These are phyloP conservation scores for Knoxdaviesia capensis DNA, from an alignment of 2,329 filamentous ascomycete species.

Conservation along the genomic window DNA sequence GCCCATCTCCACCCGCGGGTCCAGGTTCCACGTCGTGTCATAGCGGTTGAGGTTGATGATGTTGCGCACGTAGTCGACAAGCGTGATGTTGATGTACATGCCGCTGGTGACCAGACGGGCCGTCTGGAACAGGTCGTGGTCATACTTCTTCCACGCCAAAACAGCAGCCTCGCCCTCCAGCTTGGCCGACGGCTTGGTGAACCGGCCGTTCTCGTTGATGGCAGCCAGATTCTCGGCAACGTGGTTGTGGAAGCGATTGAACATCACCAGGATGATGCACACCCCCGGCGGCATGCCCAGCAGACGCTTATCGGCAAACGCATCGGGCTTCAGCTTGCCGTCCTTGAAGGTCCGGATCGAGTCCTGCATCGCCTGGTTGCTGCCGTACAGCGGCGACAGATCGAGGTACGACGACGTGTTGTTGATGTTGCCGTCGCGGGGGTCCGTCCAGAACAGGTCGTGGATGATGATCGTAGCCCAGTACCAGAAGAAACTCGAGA, in stretches of 20 bases:
- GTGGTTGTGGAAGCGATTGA: slow-evolving; percentile 75
- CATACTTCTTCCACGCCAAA: slow-evolving; percentile 44
- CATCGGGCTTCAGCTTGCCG: slow-evolving; percentile 53
- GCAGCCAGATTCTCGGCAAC: slow-evolving; percentile 56
- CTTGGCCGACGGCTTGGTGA: slow-evolving; percentile 38
- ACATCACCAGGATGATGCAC: slow-evolving; percentile 54
- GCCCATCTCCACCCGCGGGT: slow-evolving; percentile 51
- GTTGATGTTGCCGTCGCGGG: slow-evolving; percentile 34
- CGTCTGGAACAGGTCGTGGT: slow-evolving; percentile 64
- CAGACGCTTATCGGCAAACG: slow-evolving; percentile 50
- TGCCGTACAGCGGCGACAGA: slow-evolving; percentile 50
- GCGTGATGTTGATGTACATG: slow-evolving; percentile 59
- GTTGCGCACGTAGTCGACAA: slow-evolving; percentile 61
- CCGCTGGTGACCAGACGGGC: slow-evolving; percentile 55
- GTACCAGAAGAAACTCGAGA: slow-evolving; percentile 52
- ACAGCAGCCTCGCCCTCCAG: slow-evolving; percentile 27
- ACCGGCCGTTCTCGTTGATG: slow-evolving; percentile 74
- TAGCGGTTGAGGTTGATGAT: slow-evolving; percentile 39
- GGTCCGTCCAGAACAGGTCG: slow-evolving; percentile 52
- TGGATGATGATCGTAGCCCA: slow-evolving; percentile 58
- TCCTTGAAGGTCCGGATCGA: slow-evolving; percentile 48
- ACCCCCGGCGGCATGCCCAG: slow-evolving; percentile 54
- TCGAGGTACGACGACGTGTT: slow-evolving; percentile 56
- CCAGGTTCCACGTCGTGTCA: slow-evolving; percentile 64
- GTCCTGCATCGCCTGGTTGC: slow-evolving; percentile 45